Evolutionary conservation across 208 protist species (phyloP).

Genomic region (Strigomonas oncopelti): DNA sequence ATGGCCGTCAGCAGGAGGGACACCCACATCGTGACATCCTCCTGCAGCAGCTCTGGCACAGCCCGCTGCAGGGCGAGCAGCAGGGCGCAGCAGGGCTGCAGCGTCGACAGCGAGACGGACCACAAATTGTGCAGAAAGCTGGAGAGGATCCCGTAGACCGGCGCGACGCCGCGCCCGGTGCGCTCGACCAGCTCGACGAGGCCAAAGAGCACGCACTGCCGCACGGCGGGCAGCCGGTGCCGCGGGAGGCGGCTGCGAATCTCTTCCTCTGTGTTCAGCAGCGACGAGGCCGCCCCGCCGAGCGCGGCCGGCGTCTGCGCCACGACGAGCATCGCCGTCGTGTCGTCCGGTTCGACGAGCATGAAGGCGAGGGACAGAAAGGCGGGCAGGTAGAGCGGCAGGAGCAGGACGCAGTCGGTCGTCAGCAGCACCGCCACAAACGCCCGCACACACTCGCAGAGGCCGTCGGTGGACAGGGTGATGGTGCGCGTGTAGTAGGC

Average conservation of each 20-base stretch:
- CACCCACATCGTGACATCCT: constrained; percentile 54
- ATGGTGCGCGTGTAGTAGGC: constrained; percentile 55
- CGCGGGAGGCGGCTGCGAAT: neutral
- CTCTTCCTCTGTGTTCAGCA: neutral
- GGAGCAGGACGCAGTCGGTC: constrained; percentile 28
- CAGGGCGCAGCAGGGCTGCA: constrained; percentile 58
- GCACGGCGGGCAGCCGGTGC: constrained; percentile 7
- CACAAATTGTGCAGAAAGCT: constrained; percentile 56
- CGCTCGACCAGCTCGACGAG: constrained; percentile 48
- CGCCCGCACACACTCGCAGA: constrained; percentile 56
- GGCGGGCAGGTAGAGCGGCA: constrained; percentile 59
- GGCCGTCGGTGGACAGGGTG: constrained; percentile 58
- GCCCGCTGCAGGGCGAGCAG: constrained; percentile 51
- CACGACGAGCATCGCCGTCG: constrained; percentile 11
- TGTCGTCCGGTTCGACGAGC: constrained; percentile 23
- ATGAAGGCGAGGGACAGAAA: constrained; percentile 54
- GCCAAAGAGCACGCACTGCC: constrained; percentile 32
- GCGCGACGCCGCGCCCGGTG: constrained; percentile 46
- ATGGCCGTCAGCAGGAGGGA: constrained; percentile 50
- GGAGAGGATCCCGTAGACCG: constrained; percentile 67
- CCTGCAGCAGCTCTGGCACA: constrained; percentile 62
- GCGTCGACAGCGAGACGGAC: constrained; percentile 21
- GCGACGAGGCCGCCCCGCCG: neutral
- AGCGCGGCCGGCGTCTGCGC: constrained; percentile 5
- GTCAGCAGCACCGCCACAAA: constrained; percentile 66